These are phyloP conservation scores for Orbilia brochopaga DNA, from an alignment of 2,329 filamentous ascomycete species.

Conservation along the genomic window DNA sequence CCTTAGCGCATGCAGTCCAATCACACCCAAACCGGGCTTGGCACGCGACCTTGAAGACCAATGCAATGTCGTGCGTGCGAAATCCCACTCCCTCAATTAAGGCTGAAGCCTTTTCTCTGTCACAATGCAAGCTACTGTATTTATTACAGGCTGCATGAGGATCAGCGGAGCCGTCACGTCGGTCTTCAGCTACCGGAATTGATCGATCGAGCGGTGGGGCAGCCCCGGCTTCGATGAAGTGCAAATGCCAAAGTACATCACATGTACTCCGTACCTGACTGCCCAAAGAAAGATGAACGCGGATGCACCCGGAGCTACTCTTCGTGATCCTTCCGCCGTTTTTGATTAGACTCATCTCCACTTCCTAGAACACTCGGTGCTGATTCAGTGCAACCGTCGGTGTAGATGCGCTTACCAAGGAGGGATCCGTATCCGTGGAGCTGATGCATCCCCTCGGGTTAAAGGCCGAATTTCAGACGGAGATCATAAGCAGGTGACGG, in stretches of 20 bases:
- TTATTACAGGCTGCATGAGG: conserved; percentile 24
- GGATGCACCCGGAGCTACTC: no score
- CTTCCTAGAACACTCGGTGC: no score
- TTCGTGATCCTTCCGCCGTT: no score
- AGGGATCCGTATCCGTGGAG: no score
- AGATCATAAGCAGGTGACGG: background rate
- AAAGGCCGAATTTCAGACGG: conserved; percentile 36
- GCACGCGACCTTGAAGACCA: conserved; percentile 1
- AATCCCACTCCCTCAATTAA: conserved; percentile 26
- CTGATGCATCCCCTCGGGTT: no score
- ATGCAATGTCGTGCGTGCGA: conserved; percentile 1
- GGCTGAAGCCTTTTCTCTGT: conserved; percentile 18
- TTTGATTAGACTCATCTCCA: no score
- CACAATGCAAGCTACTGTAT: conserved; percentile 41
- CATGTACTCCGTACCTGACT: background rate
- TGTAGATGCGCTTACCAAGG: no score
- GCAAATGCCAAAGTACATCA: background rate
- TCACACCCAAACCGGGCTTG: background rate
- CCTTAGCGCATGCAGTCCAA: background rate
- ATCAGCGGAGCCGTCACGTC: conserved; percentile 19
- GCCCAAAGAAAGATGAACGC: no score
- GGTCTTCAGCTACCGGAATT: background rate
- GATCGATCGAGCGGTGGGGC: conserved; percentile 10
- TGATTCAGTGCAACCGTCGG: no score
- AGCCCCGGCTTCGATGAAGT: background rate